Conservation (phyloP, 2,329 filamentous ascomycete species). For the Bipolaris oryzae region DNA sequence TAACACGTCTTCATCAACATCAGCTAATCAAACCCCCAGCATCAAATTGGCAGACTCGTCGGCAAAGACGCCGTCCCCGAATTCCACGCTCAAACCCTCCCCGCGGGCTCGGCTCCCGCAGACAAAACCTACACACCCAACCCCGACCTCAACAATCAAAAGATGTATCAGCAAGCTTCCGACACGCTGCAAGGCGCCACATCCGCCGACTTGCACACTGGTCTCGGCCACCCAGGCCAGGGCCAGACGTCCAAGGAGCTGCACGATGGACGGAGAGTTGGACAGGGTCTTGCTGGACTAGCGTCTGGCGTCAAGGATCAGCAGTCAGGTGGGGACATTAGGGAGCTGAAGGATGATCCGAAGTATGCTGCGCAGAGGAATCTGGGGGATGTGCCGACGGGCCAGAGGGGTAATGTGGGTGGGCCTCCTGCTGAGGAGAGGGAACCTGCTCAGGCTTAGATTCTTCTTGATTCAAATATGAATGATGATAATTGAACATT, state of each 20-base stretch:
- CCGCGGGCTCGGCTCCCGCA: slow-evolving; percentile 67
- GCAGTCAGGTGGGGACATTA: slow-evolving; percentile 14
- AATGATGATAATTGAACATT: neutral
- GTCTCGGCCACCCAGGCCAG: slow-evolving; percentile 58
- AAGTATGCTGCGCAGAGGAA: slow-evolving; percentile 47
- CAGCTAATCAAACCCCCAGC: slow-evolving; percentile 52
- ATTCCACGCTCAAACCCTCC: slow-evolving; percentile 66
- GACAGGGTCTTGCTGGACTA: slow-evolving; percentile 56
- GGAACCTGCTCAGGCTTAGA: slow-evolving; percentile 34
- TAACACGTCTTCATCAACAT: neutral
- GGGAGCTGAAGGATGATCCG: slow-evolving; percentile 42
- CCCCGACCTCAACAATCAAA: slow-evolving; percentile 52
- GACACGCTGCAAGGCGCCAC: slow-evolving; percentile 59
- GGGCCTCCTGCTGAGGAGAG: slow-evolving; percentile 44
- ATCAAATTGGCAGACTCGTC: slow-evolving; percentile 66
- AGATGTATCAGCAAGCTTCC: slow-evolving; percentile 51
- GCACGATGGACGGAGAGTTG: slow-evolving; percentile 53
- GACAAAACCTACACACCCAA: slow-evolving; percentile 54
- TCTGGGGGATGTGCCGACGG: slow-evolving; percentile 45
- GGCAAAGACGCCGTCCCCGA: slow-evolving; percentile 65
- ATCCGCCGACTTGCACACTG: slow-evolving; percentile 60
- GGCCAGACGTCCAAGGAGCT: slow-evolving; percentile 58
- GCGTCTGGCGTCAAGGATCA: slow-evolving; percentile 28
- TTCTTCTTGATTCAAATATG: neutral
- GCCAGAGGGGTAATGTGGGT: slow-evolving; percentile 41